Percentiles rank a stretch among this genome's conserved stretches.
These are phyloP conservation scores for Gnetum montanum DNA, from an alignment of 75 land plant species.

Conservation along the genomic window DNA sequence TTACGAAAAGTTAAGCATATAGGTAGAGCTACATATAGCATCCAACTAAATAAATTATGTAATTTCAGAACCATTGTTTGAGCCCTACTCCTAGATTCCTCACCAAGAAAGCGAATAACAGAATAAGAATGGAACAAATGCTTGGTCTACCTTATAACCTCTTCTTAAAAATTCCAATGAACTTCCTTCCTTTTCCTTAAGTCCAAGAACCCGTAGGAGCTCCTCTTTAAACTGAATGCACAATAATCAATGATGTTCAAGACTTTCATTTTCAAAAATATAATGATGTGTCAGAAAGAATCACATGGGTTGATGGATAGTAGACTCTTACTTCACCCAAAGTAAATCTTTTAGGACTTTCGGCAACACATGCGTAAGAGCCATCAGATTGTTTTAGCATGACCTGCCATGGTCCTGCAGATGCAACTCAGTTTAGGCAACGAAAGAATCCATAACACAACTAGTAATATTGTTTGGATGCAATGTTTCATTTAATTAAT, in stretches of 20 bases:
- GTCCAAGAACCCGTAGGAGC: slow-evolving; percentile 76
- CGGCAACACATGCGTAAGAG: slow-evolving; percentile 94
- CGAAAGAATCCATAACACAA: no score
- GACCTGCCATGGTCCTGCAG: slow-evolving; percentile 99
- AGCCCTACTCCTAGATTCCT: no score
- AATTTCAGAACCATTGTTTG: no score
- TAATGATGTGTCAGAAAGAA: not conserved
- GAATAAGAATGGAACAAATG: not conserved
- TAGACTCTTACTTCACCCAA: slow-evolving; percentile 52
- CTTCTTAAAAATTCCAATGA: slow-evolving; percentile 82
- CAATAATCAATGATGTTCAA: not conserved
- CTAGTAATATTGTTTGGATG: not conserved
- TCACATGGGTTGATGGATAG: not conserved
- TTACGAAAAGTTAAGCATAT: not conserved
- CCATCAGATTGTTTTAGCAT: slow-evolving; percentile 95
- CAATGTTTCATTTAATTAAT: not conserved
- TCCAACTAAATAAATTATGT: no score
- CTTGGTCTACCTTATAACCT: slow-evolving; percentile 77
- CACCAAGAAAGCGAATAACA: no score
- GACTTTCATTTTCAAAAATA: not conserved
- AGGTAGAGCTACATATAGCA: not conserved
- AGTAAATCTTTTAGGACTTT: slow-evolving; percentile 75
- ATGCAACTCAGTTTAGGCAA: no score
- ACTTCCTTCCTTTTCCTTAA: slow-evolving; percentile 94
- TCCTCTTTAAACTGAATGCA: slow-evolving; percentile 87